Base-by-base conservation (phyloP, 164 flowering plant species). In the Aristolochia californica region DNA sequence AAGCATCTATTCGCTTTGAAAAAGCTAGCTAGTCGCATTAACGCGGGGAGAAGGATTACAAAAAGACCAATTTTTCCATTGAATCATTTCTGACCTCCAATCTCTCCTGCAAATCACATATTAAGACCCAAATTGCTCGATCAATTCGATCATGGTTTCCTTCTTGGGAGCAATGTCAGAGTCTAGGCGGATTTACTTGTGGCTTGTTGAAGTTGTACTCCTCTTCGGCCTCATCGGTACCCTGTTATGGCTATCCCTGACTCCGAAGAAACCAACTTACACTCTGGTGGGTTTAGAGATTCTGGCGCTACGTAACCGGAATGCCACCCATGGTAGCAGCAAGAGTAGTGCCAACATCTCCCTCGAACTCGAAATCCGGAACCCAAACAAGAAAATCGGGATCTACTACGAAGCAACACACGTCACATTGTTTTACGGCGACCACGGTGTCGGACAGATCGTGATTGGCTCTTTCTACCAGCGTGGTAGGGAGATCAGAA, bases 361-460 rank as follows among this genome's bases (percentile, higher is more conserved):
- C 0, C 67, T 71, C 26, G 38, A 5, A 3, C 60, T 79, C 2
- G 68, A 66, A 20, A 58, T 77, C 12, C 10, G 44, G 13, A 79
- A 79, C 60, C 77, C 76, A 2, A 77, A 73, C 62, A 49, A 56
- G 12, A 61, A 64, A 27, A 62, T 65, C 4, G 52, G 53, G 18
- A 50, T 79, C 10, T 69, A 59, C 61, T 77, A 65, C 24, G 67
- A 69, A 20, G 56, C 66, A 47, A 66, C 64, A 18, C 17, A 59
- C 5, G 17, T 75, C 1, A 67, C 64, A 15, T 40, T 73, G 40
- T 58, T 25, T 5, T 62, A 52, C 23, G 68, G 49, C 5, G 56
- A 66, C 10, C 65, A 62, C 25, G 25, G 5, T 18, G 20, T 65
- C 12, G 83, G 71, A 2, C 49, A 24, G 17, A 65, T 49, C 13